Evolutionary conservation across 192 early-diverging fungal genomes (phyloP).

Genomic region (Coemansia sp.): DNA sequence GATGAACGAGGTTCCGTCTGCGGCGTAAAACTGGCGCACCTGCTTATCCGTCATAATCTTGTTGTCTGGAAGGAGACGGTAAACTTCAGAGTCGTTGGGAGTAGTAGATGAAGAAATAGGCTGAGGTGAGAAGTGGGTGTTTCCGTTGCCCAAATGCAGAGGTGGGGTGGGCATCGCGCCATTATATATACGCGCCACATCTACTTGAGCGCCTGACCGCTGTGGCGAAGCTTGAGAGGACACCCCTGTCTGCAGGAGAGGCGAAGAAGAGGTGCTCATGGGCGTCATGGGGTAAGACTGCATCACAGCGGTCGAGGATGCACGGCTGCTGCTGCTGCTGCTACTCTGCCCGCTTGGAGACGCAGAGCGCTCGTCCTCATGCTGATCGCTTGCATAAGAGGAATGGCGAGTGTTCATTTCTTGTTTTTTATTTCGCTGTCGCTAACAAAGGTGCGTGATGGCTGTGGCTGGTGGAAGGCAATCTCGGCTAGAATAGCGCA

Average conservation of each 20-base stretch:
- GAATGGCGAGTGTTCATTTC: slow-evolving; percentile 19
- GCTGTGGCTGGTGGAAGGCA: not conserved
- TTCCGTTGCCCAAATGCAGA: not conserved
- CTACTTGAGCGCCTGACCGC: slow-evolving; percentile 7
- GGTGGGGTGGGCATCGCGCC: slow-evolving; percentile 5
- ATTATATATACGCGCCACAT: slow-evolving; percentile 48
- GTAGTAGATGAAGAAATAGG: not conserved
- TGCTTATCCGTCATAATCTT: slow-evolving; percentile 31
- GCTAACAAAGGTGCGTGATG: slow-evolving; percentile 2
- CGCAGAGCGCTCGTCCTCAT: slow-evolving; percentile 15
- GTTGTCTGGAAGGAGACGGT: slow-evolving; percentile 14
- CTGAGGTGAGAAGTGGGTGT: not conserved
- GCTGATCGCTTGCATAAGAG: slow-evolving; percentile 42
- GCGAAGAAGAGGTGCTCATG: not conserved
- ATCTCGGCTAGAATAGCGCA: not conserved
- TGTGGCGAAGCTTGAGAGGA: slow-evolving; percentile 32
- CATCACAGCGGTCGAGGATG: not conserved
- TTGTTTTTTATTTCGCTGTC: not conserved
- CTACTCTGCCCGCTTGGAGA: slow-evolving; percentile 4
- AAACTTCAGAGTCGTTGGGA: slow-evolving; percentile 14
- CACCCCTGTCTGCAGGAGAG: slow-evolving; percentile 14
- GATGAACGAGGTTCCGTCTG: slow-evolving; percentile 43
- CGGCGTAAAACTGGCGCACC: slow-evolving; percentile 44
- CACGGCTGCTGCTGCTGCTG: not conserved
- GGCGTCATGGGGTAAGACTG: slow-evolving; percentile 20